Evolutionary conservation across 176 grass and related monocot genomes (phyloP), one percentile per base, ranked within the genome.

Genomic region (Oryza coarctata): DNA sequence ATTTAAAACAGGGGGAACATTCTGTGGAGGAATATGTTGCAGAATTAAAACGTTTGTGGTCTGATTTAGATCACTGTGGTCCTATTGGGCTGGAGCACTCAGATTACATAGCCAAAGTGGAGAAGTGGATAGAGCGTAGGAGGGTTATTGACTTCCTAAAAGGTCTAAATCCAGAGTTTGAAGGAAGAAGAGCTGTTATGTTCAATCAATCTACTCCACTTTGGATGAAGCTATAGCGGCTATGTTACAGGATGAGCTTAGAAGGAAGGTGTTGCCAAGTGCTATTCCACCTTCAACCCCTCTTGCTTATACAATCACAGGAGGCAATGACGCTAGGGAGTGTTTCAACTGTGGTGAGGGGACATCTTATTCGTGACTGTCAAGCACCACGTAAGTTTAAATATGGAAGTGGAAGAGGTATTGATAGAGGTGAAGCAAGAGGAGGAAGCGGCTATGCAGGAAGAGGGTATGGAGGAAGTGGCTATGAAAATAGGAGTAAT

Each of bases 181-280:
- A 76, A n/a, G 73, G 73, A 26, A 76, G 49, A 12, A 10, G 73
- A 25, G 31, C 22, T 23, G 14, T 20, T 23, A 23, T 61, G 11
- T 76, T 60, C 7, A 31, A 76, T 36, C 50, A 76, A 61, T 18
- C 27, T 13, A 73, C 18, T 38, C 34, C 0, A 39, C 18, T 28
- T 27, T 77, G 17, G 57, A 77, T 17, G 75, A 43, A 41, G 35
- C 57, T 9, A 63, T 18, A 38, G 33, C 8, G 25, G 33, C 38
- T 34, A 77, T 77, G 58, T 34, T 23, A 63, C 75, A 63, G 7
- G 75, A 63, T 13, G 55, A 77, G 58, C 36, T n/a, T 17, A 77
- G 23, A 18, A 0, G 27, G 5, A 77, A 75, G 49, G 22, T 60
- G 0, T 12, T 58, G 4, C 57, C 34, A n/a, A 18, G 1, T 12